A percentile compares a stretch with the other conserved stretches of the same genome.
These are phyloP conservation scores for Alternaria burnsii DNA, from an alignment of 2,329 filamentous ascomycete species.

Conservation along the genomic window DNA sequence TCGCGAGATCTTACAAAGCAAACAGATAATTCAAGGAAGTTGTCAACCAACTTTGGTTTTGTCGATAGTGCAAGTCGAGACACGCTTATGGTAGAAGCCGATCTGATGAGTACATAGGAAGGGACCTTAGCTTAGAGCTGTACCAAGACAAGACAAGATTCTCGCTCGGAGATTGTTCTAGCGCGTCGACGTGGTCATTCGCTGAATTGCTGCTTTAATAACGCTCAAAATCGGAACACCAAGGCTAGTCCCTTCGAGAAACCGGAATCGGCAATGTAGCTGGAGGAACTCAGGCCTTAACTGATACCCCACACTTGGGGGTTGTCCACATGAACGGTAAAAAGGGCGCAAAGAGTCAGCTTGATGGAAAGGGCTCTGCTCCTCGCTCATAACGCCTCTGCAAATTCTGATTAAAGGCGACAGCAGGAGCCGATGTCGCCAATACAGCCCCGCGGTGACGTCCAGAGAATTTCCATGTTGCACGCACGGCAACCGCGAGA, in stretches of 20 bases:
- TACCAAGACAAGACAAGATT: neutral
- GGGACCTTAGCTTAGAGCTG: neutral
- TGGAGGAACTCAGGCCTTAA: neutral
- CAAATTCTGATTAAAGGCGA: neutral
- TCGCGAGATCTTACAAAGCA: neutral
- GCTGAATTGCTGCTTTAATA: neutral
- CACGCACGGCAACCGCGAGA: neutral
- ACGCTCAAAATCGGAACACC: neutral
- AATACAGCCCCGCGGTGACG: neutral
- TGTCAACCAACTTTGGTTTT: neutral
- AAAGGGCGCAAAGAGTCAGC: neutral
- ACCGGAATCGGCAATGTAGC: neutral
- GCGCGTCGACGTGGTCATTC: neutral
- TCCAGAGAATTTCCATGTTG: fast-evolving
- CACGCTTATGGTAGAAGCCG: neutral
- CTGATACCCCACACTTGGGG: neutral
- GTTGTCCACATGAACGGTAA: neutral
- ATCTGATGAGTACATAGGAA: neutral
- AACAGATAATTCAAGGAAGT: neutral
- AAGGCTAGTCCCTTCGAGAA: neutral
- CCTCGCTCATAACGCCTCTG: neutral
- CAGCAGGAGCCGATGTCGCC: too few species aligned
- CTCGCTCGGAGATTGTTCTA: neutral
- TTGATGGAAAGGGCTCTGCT: neutral
- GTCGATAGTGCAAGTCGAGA: too few species aligned